Base-by-base conservation (phyloP, 495 filamentous ascomycete genomes). In the Penicillium canariense region DNA sequence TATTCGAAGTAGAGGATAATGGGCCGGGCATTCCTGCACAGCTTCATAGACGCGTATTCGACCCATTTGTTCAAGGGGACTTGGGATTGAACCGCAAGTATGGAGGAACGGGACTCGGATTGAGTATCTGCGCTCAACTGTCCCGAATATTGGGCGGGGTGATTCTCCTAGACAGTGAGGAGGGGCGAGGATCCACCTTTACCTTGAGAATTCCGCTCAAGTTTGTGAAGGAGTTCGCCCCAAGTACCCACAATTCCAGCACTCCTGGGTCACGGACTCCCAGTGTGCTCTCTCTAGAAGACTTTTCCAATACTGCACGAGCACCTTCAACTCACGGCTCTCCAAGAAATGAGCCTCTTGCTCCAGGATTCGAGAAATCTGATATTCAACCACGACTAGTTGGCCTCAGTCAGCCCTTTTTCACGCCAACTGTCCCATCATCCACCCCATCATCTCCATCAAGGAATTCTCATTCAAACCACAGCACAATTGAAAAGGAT, bases 31-130 rank as follows among this genome's bases (percentile, higher is more conserved):
- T 97, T 53, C 86, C 91, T 0, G 80, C 82, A 22, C 70, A 84
- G 44, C 81, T 92, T 50, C 89, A 89, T 55, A 72, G 87, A 52
- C 82, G 84, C 56, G 88, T 97, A 23, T 97, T 97, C 71, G 91
- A 97, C 65, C 92, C 91, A 0, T 97, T 97, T 61, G 87, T 96
- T 8, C 92, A 97, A 69, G 92, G 89, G 1, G 91, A 97, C 65
- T 73, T 94, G 9, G 87, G 90, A 2, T 73, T 97, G 18, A 92
- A 86, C 69, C 95, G 90, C 66, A 95, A 93, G 57, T 94, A 87
- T 64, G 91, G 90, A 20, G 92, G 92, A 12, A 96, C 92, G 6
- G 92, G 92, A n/a, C 73, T 97, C 6, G 92, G 92, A 8, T 67
- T 97, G 45, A 90, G 87, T 59, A 97, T 97, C 59, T 96, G 89